Conservation (phyloP, 2,329 filamentous ascomycete species). For the Trichoderma pleuroti region DNA sequence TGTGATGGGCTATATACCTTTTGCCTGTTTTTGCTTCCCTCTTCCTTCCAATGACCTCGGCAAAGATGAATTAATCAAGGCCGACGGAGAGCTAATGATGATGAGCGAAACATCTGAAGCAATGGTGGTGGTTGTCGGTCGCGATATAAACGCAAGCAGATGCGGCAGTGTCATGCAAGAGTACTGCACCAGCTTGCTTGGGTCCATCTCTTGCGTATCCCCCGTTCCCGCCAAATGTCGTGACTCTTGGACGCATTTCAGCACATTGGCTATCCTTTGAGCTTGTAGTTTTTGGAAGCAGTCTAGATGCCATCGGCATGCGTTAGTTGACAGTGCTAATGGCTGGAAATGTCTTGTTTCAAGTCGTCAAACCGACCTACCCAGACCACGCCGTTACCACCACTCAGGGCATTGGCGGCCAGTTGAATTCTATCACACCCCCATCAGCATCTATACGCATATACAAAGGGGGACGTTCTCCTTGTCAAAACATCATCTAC, state of each 20-base stretch:
- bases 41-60: slow-evolving; percentile 53
- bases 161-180: slow-evolving; percentile 62
- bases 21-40: slow-evolving; percentile 36
- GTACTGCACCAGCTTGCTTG: slow-evolving; percentile 45
- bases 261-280: slow-evolving; percentile 29
- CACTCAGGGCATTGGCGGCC: slow-evolving; percentile 58
- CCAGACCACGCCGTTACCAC: slow-evolving; percentile 69
- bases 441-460: slow-evolving; percentile 17
- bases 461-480: not conserved
- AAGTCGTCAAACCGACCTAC: slow-evolving; percentile 59
- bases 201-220: slow-evolving; percentile 23
- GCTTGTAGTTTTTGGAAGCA: slow-evolving; percentile 43
- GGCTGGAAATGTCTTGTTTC: not conserved
- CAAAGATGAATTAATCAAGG: slow-evolving; percentile 72
- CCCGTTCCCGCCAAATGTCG: slow-evolving; percentile 11
- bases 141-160: slow-evolving; percentile 69
- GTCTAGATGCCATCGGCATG: slow-evolving; percentile 32
- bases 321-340: not conserved
- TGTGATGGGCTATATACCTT: slow-evolving; percentile 30
- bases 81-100: slow-evolving; percentile 74
- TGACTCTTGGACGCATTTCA: slow-evolving; percentile 23
- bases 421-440: slow-evolving; percentile 59
- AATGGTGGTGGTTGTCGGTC: slow-evolving; percentile 62
- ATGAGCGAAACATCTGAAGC: slow-evolving; percentile 62
- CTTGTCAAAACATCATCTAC: not conserved